Evolutionary conservation across 2,329 filamentous ascomycete genomes (phyloP).

Genomic region (Metarhizium album): DNA sequence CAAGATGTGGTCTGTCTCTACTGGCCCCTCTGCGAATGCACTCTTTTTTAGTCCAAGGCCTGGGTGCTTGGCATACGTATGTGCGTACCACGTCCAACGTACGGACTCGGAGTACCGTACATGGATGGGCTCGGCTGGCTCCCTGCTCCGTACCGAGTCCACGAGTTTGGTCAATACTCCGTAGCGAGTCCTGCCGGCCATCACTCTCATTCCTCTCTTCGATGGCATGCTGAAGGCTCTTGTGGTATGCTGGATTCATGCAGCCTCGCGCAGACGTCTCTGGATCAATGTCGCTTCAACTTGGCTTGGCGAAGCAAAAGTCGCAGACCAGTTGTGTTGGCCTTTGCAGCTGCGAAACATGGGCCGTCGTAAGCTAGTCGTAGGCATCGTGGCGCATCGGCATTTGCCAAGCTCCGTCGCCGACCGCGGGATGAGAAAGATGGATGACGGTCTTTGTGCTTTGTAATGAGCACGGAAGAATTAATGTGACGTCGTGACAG

Average conservation of each 20-base stretch:
- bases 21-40: background rate
- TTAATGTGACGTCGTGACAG: too few relatives aligned
- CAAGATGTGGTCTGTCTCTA: background rate
- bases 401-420: slow-evolving; percentile 7
- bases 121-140: too few relatives aligned
- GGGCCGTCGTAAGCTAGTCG: too few relatives aligned
- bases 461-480: background rate
- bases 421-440: slow-evolving; percentile 1
- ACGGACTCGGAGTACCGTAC: too few relatives aligned
- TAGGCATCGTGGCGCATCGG: slow-evolving; percentile 1
- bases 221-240: background rate
- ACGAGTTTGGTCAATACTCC: too few relatives aligned
- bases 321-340: too few relatives aligned
- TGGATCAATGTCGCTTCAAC: background rate
- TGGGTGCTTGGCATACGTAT: too few relatives aligned
- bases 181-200: too few relatives aligned
- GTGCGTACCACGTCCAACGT: too few relatives aligned
- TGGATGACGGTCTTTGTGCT: background rate
- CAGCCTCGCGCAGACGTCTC: background rate
- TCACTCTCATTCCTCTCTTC: too few relatives aligned
- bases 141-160: too few relatives aligned
- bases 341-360: background rate
- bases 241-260: background rate
- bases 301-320: background rate
- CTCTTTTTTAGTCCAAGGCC: too few relatives aligned